A percentile compares a stretch with the other conserved stretches of the same genome.
phyloP scores from a whole-genome alignment of 163 green algal species.

The Chloromonas sp. region DNA sequence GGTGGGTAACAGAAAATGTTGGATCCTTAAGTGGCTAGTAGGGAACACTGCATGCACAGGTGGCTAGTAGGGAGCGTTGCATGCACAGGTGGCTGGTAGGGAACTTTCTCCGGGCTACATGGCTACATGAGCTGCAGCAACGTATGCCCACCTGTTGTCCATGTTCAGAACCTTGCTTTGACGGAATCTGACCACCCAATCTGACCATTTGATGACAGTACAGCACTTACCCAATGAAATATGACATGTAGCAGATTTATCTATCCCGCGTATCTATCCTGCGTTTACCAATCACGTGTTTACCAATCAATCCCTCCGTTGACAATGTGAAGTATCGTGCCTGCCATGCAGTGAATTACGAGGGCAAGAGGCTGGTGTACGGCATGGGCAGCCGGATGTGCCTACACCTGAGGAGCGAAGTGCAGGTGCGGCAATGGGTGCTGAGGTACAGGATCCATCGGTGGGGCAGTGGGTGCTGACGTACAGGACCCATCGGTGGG shows the following conservation, averaged over 20 bases:
- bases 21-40: not conserved
- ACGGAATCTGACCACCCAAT: not conserved
- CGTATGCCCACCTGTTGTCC: not conserved
- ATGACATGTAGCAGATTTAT: not conserved
- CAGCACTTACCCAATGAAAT: too few relatives aligned
- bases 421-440: slow-evolving; percentile 11
- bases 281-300: too few relatives aligned
- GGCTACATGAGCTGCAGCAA: not conserved
- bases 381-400: slow-evolving; percentile 25
- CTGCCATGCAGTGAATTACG: slow-evolving; percentile 13
- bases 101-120: too few relatives aligned
- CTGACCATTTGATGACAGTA: too few relatives aligned
- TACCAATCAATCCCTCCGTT: too few relatives aligned
- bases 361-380: not conserved
- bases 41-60: not conserved
- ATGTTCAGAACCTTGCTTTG: not conserved
- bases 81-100: not conserved
- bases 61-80: not conserved
- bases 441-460: not conserved
- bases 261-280: not conserved
- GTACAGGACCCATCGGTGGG: too few relatives aligned
- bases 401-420: slow-evolving; percentile 1
- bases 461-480: not conserved
- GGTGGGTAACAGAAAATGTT: not conserved
- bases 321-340: not conserved